Base-by-base conservation (phyloP, 129 eudicot species). In the Lactuca sativa region DNA sequence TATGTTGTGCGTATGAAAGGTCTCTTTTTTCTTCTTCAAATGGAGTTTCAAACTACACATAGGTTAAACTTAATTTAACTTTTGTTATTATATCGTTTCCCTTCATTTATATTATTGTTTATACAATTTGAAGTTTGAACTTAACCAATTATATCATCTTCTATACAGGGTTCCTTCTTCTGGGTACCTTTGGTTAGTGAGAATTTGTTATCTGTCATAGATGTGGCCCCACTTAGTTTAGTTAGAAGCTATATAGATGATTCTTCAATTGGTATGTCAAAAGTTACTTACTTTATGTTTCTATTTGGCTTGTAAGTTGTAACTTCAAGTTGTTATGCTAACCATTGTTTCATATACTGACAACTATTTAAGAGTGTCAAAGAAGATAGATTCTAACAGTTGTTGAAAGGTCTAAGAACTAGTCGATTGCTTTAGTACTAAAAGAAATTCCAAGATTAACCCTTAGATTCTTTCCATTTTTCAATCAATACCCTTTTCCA, bases 401-500 rank as follows among this genome's bases (percentile, higher is more conserved):
- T 68, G 88, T 84, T 75, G 99, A 93, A 66, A 85, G 66, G 72
- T 83, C 87, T 51, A 93, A 85, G 78, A 81, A 75, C 63, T 86
- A 87, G 62, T 79, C 95, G 18, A 84, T 93, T 81, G 99, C 96
- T 66, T 78, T 79, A 36, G 99, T 93, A 76, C 97, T 92, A 0
- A 83, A 82, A 76, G 84, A 76, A 66, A 81, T 93, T 74, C 84
- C 99, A n/a, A 80, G 77, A 43, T 77, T 93, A 66, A 90, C 97
- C 41, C 76, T 59, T 75, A 79, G 88, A 67, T 93, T 93, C 75
- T 93, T 74, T 73, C 83, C 85, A 0, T 77, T 89, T 58, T 93
- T 93, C 60, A 93, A 93, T 80, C 97, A 97, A 38, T 85, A 88
- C 31, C 85, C 90, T 11, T 93, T 82, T 69, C 99, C 99, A 30